Evolutionary conservation across 2,329 filamentous ascomycete species (phyloP).

Genomic region (Neofusicoccum kwambonambiense): DNA sequence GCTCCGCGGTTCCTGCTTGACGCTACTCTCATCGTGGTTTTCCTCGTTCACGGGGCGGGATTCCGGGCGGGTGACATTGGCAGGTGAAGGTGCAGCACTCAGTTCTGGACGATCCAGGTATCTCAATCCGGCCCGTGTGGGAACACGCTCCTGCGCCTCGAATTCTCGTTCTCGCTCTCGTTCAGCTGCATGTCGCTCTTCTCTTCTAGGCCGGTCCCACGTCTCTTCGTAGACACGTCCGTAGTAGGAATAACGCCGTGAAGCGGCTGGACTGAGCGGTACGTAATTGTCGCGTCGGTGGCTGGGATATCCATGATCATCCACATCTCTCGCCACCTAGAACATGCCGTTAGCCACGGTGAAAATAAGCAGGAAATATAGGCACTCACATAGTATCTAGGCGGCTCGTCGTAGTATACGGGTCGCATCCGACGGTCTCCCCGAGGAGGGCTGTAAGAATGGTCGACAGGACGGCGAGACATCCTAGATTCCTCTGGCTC

Average conservation of each 20-base stretch:
- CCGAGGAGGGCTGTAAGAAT: slow-evolving; percentile 27
- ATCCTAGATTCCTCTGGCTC: slow-evolving; percentile 22
- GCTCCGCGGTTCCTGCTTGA: slow-evolving; percentile 17
- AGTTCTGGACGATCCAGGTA: slow-evolving; percentile 27
- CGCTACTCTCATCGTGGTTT: not conserved
- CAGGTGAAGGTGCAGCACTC: slow-evolving; percentile 30
- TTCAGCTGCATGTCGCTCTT: slow-evolving; percentile 24
- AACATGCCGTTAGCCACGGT: slow-evolving; percentile 14
- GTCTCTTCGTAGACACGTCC: slow-evolving; percentile 30
- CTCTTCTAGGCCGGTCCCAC: slow-evolving; percentile 26
- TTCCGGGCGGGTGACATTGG: slow-evolving; percentile 24
- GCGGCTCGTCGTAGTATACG: slow-evolving; percentile 30
- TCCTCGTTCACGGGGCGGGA: slow-evolving; percentile 28
- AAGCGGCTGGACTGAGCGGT: slow-evolving; percentile 29
- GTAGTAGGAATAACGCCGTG: slow-evolving; percentile 28
- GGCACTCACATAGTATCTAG: slow-evolving; percentile 33
- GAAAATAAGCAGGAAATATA: not conserved
- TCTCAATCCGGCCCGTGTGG: slow-evolving; percentile 28
- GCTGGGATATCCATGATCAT: slow-evolving; percentile 30
- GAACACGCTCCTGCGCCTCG: slow-evolving; percentile 30
- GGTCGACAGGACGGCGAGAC: slow-evolving; percentile 9
- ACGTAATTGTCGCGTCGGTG: slow-evolving; percentile 27
- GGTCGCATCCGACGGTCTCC: slow-evolving; percentile 26
- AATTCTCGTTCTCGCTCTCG: slow-evolving; percentile 29
- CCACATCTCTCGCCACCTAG: slow-evolving; percentile 29